A percentile compares a stretch with the other conserved stretches of the same genome.
phyloP scores from a whole-genome alignment of 2,329 filamentous ascomycete genomes.

The Fusarium fracticaudum region DNA sequence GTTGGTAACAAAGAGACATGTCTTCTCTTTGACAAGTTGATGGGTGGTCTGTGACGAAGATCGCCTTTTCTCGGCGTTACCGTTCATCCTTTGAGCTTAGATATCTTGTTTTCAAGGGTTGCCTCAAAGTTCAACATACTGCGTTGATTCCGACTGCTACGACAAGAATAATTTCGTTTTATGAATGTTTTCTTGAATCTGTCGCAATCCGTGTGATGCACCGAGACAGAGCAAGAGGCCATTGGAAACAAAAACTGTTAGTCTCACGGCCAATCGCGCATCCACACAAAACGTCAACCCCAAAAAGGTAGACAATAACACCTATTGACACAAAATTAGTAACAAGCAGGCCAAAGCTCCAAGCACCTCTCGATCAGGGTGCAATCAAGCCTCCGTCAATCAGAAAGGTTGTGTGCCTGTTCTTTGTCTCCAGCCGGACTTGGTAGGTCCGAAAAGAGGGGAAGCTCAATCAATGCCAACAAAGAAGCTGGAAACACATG shows the following conservation, averaged over 20 bases:
- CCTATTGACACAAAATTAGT: conserved; percentile 24
- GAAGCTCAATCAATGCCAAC: conserved; percentile 1
- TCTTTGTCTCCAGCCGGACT: conserved; percentile 18
- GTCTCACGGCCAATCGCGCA: background rate
- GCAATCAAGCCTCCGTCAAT: background rate
- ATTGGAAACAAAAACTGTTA: background rate
- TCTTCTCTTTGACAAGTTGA: conserved; percentile 7
- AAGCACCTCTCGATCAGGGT: background rate
- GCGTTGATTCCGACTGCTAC: background rate
- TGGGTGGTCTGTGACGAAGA: conserved; percentile 18
- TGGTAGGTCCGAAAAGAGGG: conserved; percentile 12
- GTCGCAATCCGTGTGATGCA: background rate
- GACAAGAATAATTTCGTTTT: background rate
- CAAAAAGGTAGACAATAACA: conserved; percentile 29
- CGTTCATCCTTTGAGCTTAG: conserved; percentile 6
- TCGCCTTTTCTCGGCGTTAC: background rate
- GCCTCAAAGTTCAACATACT: background rate
- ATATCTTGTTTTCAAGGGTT: background rate
- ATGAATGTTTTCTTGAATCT: background rate
- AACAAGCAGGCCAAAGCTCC: background rate
- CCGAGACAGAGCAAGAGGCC: background rate
- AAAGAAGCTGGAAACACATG: conserved; percentile 14
- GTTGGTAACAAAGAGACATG: conserved; percentile 22
- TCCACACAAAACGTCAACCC: background rate
- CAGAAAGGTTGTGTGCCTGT: background rate